Evolutionary conservation across 2,329 filamentous ascomycete genomes (phyloP).

Genomic region (Biscogniauxia marginata): DNA sequence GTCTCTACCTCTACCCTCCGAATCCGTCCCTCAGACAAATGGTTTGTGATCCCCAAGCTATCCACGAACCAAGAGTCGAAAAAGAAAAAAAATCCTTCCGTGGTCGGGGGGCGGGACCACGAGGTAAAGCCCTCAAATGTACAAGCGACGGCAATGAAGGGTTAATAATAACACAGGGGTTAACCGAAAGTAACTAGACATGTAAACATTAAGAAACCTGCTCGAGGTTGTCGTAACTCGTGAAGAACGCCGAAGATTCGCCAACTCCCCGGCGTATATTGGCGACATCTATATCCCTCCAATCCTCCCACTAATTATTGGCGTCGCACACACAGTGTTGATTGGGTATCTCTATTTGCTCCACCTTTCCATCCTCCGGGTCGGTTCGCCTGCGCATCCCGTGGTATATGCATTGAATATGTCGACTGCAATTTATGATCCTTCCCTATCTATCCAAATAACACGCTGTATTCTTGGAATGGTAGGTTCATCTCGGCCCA

Average conservation of each 20-base stretch:
- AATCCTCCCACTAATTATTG: constrained; percentile 11
- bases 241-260: constrained; percentile 22
- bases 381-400: background rate
- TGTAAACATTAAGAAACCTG: constrained; percentile 35
- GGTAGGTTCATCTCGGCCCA: background rate
- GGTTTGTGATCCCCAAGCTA: background rate
- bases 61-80: background rate
- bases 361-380: constrained; percentile 12
- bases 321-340: constrained; percentile 13
- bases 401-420: constrained; percentile 8
- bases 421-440: background rate
- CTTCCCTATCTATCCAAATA: constrained; percentile 16
- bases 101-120: constrained; percentile 30
- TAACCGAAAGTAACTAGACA: constrained; percentile 28
- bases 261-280: constrained; percentile 13
- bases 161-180: constrained; percentile 23
- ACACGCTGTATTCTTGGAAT: constrained; percentile 4
- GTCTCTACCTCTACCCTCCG: constrained; percentile 3
- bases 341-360: constrained; percentile 27
- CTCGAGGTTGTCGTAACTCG: constrained; percentile 28
- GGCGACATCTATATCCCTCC: constrained; percentile 16
- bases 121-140: constrained; percentile 26
- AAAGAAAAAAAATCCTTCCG: constrained; percentile 14
- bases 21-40: background rate
- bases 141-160: constrained; percentile 27